A percentile compares a stretch with the other conserved stretches of the same genome.
phyloP scores from a whole-genome alignment of 371 early-diverging fungal genomes.

The Circinella umbellata region DNA sequence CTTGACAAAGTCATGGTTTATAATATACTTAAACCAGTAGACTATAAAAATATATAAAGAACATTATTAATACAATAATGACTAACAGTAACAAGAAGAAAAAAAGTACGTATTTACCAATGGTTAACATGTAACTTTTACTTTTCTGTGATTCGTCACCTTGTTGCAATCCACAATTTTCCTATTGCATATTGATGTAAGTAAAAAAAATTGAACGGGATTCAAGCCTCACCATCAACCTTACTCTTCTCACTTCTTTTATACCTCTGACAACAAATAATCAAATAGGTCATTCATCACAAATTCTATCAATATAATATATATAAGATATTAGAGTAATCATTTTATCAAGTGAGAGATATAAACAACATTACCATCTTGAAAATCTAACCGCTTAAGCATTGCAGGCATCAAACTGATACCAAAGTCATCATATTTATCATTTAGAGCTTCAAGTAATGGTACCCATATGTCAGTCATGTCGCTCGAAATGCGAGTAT shows the following conservation, averaged over 20 bases:
- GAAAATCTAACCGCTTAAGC: constrained; percentile 32
- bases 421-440: constrained; percentile 34
- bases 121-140: constrained; percentile 43
- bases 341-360: too few species aligned
- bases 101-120: constrained; percentile 31
- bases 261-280: neutral
- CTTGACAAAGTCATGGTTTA: constrained; percentile 21
- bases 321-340: neutral
- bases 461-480: constrained; percentile 50
- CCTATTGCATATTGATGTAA: neutral
- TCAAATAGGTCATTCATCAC: neutral
- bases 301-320: neutral
- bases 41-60: constrained; percentile 21
- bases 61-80: neutral
- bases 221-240: too few species aligned
- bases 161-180: neutral
- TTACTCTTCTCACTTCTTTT: neutral
- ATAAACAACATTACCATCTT: constrained; percentile 27
- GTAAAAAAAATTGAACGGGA: neutral
- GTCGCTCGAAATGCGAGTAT: constrained; percentile 39
- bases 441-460: constrained; percentile 35
- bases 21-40: constrained; percentile 46
- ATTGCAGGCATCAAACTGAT: constrained; percentile 33
- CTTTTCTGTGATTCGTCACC: constrained; percentile 16
- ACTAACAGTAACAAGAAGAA: neutral